These are phyloP conservation scores for Botrytis porri DNA, from an alignment of 2,329 filamentous ascomycete genomes.

Conservation along the genomic window DNA sequence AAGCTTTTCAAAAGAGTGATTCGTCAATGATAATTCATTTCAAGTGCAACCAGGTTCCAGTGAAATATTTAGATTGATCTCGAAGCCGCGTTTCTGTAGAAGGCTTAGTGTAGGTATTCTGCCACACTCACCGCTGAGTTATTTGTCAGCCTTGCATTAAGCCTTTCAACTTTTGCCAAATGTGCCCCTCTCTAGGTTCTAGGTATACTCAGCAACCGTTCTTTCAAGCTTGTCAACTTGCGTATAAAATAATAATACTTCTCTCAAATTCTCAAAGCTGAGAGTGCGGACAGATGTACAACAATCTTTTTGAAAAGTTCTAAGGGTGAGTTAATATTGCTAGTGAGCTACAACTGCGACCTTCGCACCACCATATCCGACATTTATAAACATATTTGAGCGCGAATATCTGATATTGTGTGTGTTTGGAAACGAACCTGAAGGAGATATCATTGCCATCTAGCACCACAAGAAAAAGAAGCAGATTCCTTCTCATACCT, in stretches of 20 bases:
- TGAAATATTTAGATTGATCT: constrained; percentile 17
- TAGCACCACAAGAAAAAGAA: background rate
- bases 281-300: background rate
- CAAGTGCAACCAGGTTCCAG: background rate
- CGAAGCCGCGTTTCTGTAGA: constrained; percentile 9
- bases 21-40: background rate
- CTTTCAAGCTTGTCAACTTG: background rate
- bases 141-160: constrained; percentile 16
- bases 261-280: background rate
- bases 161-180: background rate
- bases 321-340: background rate
- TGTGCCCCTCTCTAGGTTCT: constrained; percentile 16
- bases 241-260: background rate
- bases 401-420: background rate
- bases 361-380: background rate
- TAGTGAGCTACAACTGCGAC: background rate
- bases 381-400: background rate
- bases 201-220: background rate
- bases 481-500: background rate
- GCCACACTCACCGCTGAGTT: background rate
- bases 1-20: background rate
- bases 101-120: background rate
- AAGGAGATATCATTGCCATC: background rate
- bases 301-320: background rate
- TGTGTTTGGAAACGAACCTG: background rate